Conservation (phyloP, 202 grass and related monocot species). For the Panicum virgatum region DNA sequence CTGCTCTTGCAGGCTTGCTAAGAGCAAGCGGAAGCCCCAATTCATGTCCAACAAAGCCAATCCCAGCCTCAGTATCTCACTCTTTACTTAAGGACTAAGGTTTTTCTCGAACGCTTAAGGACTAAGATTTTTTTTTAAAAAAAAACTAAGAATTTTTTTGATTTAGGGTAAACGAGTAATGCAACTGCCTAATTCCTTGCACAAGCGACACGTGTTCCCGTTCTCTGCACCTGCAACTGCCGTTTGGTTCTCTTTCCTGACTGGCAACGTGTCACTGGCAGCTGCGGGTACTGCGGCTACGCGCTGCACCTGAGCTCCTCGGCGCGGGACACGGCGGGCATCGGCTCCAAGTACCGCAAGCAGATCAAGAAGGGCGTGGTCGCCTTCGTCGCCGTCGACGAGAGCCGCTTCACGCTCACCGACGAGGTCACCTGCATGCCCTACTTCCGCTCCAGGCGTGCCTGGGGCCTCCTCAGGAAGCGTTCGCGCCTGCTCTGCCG, state of each 20-base stretch:
- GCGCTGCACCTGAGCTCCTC: conserved; percentile 88
- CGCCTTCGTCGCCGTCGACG: conserved; percentile 75
- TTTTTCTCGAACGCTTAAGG: not conserved
- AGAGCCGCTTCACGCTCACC: conserved; percentile 76
- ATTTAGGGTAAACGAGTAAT: not conserved
- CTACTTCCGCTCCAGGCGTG: conserved; percentile 61
- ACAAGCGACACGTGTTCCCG: not conserved
- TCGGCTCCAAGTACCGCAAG: conserved; percentile 86
- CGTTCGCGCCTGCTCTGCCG: conserved; percentile 82
- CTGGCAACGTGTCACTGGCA: conserved; percentile 31
- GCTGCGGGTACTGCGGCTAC: conserved; percentile 97
- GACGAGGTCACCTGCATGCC: conserved; percentile 76
- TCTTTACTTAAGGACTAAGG: not conserved
- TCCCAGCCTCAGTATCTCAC: not conserved
- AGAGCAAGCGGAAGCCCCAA: not conserved
- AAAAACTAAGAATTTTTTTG: too few relatives aligned
- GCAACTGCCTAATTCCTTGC: not conserved
- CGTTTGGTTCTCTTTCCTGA: not conserved
- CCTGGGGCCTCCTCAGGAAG: conserved; percentile 79
- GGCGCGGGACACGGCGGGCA: conserved; percentile 73
- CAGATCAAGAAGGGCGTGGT: conserved; percentile 88
- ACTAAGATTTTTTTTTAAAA: not conserved
- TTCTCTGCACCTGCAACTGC: not conserved
- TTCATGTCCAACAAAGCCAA: not conserved
- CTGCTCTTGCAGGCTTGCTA: not conserved